A percentile compares a stretch with the other conserved stretches of the same genome.
These are phyloP conservation scores for Penicillium sumatraense DNA, from an alignment of 2,329 filamentous ascomycete species.

Conservation along the genomic window DNA sequence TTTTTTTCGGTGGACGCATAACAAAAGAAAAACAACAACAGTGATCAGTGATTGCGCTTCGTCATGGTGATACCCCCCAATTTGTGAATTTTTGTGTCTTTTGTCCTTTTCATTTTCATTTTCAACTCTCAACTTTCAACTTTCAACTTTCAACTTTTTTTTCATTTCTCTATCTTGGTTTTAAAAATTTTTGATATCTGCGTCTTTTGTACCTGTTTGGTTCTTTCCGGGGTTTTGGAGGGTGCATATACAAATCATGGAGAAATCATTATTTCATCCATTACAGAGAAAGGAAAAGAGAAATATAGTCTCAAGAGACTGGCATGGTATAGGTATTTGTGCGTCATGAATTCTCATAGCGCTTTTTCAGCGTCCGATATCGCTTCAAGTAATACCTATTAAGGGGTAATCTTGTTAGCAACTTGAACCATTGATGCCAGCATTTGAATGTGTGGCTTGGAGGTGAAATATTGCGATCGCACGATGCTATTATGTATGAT, in stretches of 20 bases:
- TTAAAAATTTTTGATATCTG: slow-evolving; percentile 18
- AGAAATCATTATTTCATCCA: not conserved
- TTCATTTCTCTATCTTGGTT: no score
- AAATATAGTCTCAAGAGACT: slow-evolving; percentile 10
- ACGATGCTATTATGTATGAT: slow-evolving; percentile 31
- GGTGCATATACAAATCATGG: slow-evolving; percentile 22
- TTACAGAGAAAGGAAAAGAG: not conserved
- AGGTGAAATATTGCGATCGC: slow-evolving; percentile 16
- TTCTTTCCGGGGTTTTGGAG: slow-evolving; percentile 22
- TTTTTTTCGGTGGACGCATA: slow-evolving; percentile 35
- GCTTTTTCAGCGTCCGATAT: slow-evolving; percentile 81
- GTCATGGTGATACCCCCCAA: slow-evolving; percentile 45
- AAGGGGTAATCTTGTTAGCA: slow-evolving; percentile 29
- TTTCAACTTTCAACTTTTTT: no score
- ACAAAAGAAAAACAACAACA: slow-evolving; percentile 32
- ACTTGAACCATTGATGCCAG: slow-evolving; percentile 9
- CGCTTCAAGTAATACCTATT: slow-evolving; percentile 86
- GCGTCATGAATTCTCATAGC: slow-evolving; percentile 66
- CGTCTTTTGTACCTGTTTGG: slow-evolving; percentile 4
- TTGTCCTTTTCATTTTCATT: slow-evolving; percentile 21
- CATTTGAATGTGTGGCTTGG: slow-evolving; percentile 4
- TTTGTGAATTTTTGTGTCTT: slow-evolving; percentile 20
- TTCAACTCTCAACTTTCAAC: no score
- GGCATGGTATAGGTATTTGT: slow-evolving; percentile 12
- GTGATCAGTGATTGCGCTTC: slow-evolving; percentile 38